These are phyloP conservation scores for Tulasnella sp. DNA, from an alignment of 768 basidiomycete genomes.

Conservation along the genomic window DNA sequence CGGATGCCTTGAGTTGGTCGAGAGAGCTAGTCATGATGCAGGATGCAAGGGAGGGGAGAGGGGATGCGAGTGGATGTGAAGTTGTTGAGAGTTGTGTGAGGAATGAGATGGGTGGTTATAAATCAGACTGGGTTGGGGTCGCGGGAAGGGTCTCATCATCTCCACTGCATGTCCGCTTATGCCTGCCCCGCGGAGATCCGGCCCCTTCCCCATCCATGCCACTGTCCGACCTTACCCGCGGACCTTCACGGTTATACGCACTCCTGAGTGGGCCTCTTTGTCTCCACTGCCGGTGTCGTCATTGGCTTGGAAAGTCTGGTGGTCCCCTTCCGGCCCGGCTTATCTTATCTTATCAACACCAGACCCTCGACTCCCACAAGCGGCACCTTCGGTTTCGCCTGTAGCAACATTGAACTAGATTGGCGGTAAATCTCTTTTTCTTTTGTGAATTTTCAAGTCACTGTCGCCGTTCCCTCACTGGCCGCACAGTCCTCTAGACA, in stretches of 20 bases:
- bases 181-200: neutral
- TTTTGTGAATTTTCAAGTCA: too few relatives aligned
- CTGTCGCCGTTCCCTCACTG: too few relatives aligned
- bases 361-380: too few relatives aligned
- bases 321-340: neutral
- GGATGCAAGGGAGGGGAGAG: neutral
- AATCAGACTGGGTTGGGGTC: neutral
- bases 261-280: neutral
- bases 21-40: conserved; percentile 32
- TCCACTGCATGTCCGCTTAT: neutral
- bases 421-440: too few relatives aligned
- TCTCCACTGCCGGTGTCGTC: too few relatives aligned
- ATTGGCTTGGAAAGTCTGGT: too few relatives aligned
- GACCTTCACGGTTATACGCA: neutral
- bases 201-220: neutral
- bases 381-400: too few relatives aligned
- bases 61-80: neutral
- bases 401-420: too few relatives aligned
- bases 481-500: too few relatives aligned
- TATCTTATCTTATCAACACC: neutral
- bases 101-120: neutral
- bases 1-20: conserved; percentile 70
- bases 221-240: neutral
- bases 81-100: neutral
- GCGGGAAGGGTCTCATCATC: conserved; percentile 1